These are phyloP conservation scores for Salisapilia sapeloensis DNA, from an alignment of 352 stramenopile genomes.

Conservation along the genomic window DNA sequence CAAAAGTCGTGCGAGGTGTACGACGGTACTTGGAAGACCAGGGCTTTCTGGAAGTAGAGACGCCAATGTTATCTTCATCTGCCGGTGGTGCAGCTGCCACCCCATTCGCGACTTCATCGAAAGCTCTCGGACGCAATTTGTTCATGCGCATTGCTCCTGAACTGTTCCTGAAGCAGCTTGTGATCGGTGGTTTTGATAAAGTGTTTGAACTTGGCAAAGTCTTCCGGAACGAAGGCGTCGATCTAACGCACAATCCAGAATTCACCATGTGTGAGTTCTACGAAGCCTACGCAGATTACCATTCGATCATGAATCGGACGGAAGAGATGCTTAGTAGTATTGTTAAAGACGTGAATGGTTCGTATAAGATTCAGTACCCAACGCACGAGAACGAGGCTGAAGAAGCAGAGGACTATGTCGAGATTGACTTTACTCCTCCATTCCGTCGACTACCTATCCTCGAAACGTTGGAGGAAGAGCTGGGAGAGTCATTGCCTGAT, in stretches of 20 bases:
- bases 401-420: conserved; percentile 14
- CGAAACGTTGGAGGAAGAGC: conserved; percentile 86
- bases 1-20: conserved; percentile 59
- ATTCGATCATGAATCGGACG: conserved; percentile 96
- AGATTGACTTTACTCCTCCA: conserved; percentile 97
- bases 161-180: conserved; percentile 95
- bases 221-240: conserved; percentile 96
- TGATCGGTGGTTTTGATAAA: conserved; percentile 92
- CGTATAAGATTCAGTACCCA: conserved; percentile 92
- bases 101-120: conserved; percentile 97
- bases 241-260: conserved; percentile 98
- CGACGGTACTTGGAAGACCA: conserved; percentile 53
- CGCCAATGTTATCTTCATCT: conserved; percentile 97
- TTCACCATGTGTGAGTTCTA: conserved; percentile 99
- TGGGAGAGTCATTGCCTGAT: conserved; percentile 52
- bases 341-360: conserved; percentile 93
- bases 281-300: conserved; percentile 97
- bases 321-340: conserved; percentile 95
- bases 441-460: conserved; percentile 96
- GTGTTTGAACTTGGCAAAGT: conserved; percentile 98
- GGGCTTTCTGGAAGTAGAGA: conserved; percentile 87
- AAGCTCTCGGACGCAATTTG: conserved; percentile 91
- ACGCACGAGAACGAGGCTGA: conserved; percentile 1
- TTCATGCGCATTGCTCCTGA: conserved; percentile 95
- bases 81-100: conserved; percentile 92